Evolutionary conservation across 768 basidiomycete species (phyloP).

Genomic region (Macrolepiota fuliginosa): DNA sequence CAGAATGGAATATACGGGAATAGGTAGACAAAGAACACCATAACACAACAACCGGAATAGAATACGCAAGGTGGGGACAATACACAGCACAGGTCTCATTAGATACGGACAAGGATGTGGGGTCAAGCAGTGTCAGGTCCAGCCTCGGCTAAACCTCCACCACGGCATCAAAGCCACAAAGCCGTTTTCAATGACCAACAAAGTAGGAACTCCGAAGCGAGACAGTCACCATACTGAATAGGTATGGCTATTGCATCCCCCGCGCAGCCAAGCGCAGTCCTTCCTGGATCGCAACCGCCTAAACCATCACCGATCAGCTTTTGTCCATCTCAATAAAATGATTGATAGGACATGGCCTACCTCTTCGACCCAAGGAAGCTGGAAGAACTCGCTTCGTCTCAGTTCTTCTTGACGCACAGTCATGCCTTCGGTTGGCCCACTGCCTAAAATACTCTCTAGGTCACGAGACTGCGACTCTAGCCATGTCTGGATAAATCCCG

Average conservation of each 20-base stretch:
- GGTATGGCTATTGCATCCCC: conserved; percentile 28
- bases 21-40: background rate
- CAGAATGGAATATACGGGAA: background rate
- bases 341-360: conserved; percentile 22
- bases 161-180: background rate
- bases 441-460: conserved; percentile 85
- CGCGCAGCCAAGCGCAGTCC: conserved; percentile 65
- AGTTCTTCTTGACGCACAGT: conserved; percentile 87
- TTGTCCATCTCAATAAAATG: background rate
- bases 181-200: too few relatives aligned
- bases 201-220: background rate
- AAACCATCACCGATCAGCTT: conserved; percentile 1
- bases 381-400: conserved; percentile 86
- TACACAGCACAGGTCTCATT: background rate
- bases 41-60: background rate
- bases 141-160: background rate
- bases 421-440: conserved; percentile 76
- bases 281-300: conserved; percentile 80
- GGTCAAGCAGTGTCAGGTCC: background rate
- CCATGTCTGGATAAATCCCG: conserved; percentile 86
- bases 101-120: background rate
- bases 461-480: conserved; percentile 90
- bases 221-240: background rate
- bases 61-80: background rate
- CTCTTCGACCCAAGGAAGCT: conserved; percentile 88